These are phyloP conservation scores for Ramalina peruviana DNA, from an alignment of 495 filamentous ascomycete species.

Conservation along the genomic window DNA sequence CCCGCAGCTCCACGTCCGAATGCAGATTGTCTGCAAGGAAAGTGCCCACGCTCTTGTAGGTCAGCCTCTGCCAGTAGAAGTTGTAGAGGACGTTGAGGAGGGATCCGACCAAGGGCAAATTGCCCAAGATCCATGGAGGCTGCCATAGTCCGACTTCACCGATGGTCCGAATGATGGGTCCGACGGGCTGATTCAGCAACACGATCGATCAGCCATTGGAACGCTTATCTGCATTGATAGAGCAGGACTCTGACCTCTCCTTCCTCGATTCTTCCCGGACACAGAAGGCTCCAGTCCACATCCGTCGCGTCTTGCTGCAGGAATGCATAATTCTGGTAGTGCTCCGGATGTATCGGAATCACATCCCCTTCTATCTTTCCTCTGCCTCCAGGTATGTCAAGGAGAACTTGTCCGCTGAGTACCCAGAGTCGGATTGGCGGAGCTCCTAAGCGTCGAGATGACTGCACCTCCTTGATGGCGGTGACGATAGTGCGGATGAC, in stretches of 20 bases:
- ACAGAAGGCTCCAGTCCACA: slow-evolving; percentile 10
- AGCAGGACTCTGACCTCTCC: slow-evolving; percentile 12
- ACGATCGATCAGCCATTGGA: background rate
- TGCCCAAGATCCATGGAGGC: background rate
- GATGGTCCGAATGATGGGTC: background rate
- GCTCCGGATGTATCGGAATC: slow-evolving; percentile 12
- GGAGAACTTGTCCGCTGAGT: slow-evolving; percentile 9
- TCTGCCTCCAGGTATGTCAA: slow-evolving; percentile 9
- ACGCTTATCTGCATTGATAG: slow-evolving; percentile 2
- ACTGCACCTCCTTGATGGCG: slow-evolving; percentile 12
- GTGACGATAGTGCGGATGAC: slow-evolving; percentile 8
- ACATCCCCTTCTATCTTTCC: slow-evolving; percentile 9
- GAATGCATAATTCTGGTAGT: slow-evolving; percentile 10
- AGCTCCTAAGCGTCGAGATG: background rate
- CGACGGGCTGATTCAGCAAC: background rate
- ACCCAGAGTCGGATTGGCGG: slow-evolving; percentile 10
- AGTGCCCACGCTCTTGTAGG: background rate
- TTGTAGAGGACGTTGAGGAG: slow-evolving; percentile 1
- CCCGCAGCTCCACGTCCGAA: background rate
- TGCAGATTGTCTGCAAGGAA: background rate
- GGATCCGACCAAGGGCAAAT: background rate
- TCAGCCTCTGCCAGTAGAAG: background rate
- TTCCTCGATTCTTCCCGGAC: slow-evolving; percentile 6
- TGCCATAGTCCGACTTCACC: background rate
- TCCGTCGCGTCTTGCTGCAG: slow-evolving; percentile 8